Percentiles rank a stretch among this genome's conserved stretches.
These are phyloP conservation scores for Fusarium algeriense DNA, from an alignment of 2,329 filamentous ascomycete species.

Conservation along the genomic window DNA sequence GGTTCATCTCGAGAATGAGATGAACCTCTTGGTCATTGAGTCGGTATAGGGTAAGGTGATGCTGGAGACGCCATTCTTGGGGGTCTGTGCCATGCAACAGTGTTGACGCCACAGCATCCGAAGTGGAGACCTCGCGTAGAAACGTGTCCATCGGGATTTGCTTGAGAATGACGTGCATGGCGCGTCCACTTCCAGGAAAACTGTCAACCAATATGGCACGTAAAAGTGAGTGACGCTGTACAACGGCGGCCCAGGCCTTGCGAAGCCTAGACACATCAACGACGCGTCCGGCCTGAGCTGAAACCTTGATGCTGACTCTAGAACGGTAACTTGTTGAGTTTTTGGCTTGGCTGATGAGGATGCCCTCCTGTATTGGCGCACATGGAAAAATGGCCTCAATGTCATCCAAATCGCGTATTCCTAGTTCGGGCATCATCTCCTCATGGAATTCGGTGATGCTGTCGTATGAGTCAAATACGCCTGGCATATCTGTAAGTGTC, in stretches of 20 bases:
- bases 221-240: not conserved
- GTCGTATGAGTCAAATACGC: no score
- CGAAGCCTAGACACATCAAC: not conserved
- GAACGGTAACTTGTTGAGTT: no score
- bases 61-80: not conserved
- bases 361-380: no score
- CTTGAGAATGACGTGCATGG: no score
- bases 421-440: no score
- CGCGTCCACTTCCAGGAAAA: not conserved
- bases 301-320: not conserved
- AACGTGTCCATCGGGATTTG: not conserved
- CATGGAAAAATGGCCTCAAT: no score
- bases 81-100: not conserved
- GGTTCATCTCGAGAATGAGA: not conserved
- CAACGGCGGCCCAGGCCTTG: not conserved
- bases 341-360: no score
- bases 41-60: not conserved
- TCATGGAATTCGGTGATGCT: no score
- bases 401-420: no score
- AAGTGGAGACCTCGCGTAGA: not conserved
- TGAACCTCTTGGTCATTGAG: not conserved
- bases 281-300: not conserved
- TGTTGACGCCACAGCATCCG: not conserved
- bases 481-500: no score
- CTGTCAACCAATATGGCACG: not conserved